These are phyloP conservation scores for Astrocystis sublimbata DNA, from an alignment of 495 filamentous ascomycete genomes.

Conservation along the genomic window DNA sequence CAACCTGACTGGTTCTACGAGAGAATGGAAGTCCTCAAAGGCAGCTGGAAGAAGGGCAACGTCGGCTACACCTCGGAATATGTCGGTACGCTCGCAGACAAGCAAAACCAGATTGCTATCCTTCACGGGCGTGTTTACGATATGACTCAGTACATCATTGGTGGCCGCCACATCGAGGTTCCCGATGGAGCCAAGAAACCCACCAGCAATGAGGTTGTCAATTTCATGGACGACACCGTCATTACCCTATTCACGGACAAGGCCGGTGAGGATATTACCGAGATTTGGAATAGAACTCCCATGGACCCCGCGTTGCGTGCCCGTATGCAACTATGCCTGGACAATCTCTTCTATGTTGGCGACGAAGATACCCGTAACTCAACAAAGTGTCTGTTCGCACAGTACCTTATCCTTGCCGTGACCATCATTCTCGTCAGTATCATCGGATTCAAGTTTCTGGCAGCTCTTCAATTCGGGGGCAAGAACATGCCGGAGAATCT, in stretches of 20 bases:
- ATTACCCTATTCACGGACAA: conserved; percentile 74
- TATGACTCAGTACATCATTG: conserved; percentile 78
- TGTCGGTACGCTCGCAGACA: conserved; percentile 65
- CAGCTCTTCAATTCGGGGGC: conserved; percentile 87
- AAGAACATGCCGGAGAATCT: conserved; percentile 93
- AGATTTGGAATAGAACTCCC: conserved; percentile 72
- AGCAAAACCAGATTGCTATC: conserved; percentile 71
- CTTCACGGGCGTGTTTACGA: conserved; percentile 86
- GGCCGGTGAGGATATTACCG: conserved; percentile 77
- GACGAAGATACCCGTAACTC: conserved; percentile 92
- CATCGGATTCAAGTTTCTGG: conserved; percentile 94
- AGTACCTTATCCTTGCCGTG: conserved; percentile 89
- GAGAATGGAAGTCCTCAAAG: conserved; percentile 72
- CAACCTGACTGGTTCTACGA: conserved; percentile 90
- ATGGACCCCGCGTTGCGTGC: conserved; percentile 55
- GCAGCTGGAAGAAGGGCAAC: conserved; percentile 82
- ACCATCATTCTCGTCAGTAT: conserved; percentile 77
- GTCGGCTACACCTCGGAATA: conserved; percentile 83
- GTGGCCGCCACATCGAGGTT: conserved; percentile 66
- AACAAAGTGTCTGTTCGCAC: conserved; percentile 78
- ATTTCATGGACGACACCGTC: conserved; percentile 83
- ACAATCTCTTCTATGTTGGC: conserved; percentile 95
- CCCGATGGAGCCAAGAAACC: conserved; percentile 52
- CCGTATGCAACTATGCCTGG: conserved; percentile 80
- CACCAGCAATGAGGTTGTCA: conserved; percentile 51